Evolutionary conservation across 352 stramenopile species (phyloP), one percentile per base, ranked within the genome.

Genomic region (Globisporangium paroecandrum): DNA sequence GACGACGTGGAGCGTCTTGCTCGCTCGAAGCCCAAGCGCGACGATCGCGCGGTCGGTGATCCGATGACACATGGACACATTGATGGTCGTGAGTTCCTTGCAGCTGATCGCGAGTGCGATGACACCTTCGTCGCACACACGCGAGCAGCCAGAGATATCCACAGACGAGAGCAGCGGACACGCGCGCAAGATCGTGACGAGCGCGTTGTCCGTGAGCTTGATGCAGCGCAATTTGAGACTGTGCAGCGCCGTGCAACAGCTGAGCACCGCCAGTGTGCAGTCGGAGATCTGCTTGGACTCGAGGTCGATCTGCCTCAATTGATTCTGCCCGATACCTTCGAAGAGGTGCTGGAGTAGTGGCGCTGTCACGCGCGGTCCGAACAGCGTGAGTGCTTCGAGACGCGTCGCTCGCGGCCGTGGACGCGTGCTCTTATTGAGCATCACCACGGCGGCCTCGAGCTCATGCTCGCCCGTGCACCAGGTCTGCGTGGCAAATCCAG

Each of bases 11-110:
- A 93, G 62, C 8, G 77, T 83, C 60, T 78, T 69, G 24, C 63
- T 73, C 1, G 69, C 25, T 15, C 79, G 79, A 27, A 87, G 62
- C 10, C 74, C 81, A n/a, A 93, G 32, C 0, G 77, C 81, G 7
- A 87, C 70, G 1, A 92, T 72, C 13, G 87, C 82, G 32, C 71
- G 71, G 59, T 96, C 85, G 4, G 90, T 93, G 58, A 97, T 67
- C 0, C 82, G 75, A 57, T 92, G 86, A 57, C 90, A 95, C 77
- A 89, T 93, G 49, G 76, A 84, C 51, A 97, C 64, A 69, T 97
- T 83, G 18, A 97, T 65, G 10, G 74, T 70, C 41, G 72, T 53
- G 7, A 98, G 70, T 7, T 65, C 61, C 0, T 36, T 49, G 59
- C 83, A 90, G 62, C 89, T 73, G n/a, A 49, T 64, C 1, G 78